Evolutionary conservation across 2,329 filamentous ascomycete genomes (phyloP), one percentile per base, ranked within the genome.

Genomic region (Uncinocarpus reesii): DNA sequence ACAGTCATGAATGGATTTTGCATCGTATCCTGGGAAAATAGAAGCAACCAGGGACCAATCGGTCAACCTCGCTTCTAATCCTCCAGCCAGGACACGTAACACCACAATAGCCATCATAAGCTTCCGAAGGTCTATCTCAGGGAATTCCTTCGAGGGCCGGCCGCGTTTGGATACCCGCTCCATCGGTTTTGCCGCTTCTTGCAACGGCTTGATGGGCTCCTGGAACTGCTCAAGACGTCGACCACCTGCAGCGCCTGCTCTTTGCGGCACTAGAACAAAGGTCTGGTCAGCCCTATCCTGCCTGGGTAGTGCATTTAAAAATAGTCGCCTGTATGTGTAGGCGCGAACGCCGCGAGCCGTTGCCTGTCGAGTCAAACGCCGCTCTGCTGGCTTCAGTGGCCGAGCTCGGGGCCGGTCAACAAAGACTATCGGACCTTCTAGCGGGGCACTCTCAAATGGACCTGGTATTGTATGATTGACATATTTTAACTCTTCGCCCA

Each of bases 1-100:
- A 35, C 62, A 58, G 1, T 63, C 59, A 34, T 64, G 58, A 11
- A 74, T 61, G 21, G 65, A 60, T n/a, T 57, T 54, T 11, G 63
- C 53, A 28, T 68, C 63, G 40, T 65, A 58, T 1, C 63, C 60
- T 2, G 69, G 70, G 49, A 73, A 72, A 42, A 65, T 57, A 24
- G 60, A 58, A 5, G 58, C 55, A 7, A 74, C 62, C n/a, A 74
- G 58, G 0, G 61, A 52, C 70, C 71, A 73, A 49, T 75, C 68
- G 26, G 73, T 58, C 23, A 62, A 55, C 48, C 57, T 66, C 4
- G 62, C 65, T 26, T 72, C 65, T 4, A 63, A 36, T 0, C 71
- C 71, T 15, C 71, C 71, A 13, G 68, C 67, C 24, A 74, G 52
- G 0, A 66, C 62, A 21, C 70, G 65, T 18, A 73, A 62, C 7